phyloP scores from a whole-genome alignment of 768 basidiomycete species.

The Amanita subjunquillea region DNA sequence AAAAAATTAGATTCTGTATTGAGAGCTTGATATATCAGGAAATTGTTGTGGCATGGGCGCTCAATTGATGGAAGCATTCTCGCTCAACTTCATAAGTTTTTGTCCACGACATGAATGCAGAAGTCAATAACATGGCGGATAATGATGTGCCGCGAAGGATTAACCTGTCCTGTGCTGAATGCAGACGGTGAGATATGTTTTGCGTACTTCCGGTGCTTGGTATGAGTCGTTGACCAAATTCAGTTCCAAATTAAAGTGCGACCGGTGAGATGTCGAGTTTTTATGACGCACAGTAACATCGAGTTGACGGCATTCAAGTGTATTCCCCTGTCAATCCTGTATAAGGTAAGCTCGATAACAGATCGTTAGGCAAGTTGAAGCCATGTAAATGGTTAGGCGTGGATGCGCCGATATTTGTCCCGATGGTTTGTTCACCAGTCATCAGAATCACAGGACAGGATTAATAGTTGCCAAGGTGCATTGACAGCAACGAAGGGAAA shows the following conservation, averaged over 20 bases:
- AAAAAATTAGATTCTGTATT: not conserved
- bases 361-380: not conserved
- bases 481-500: constrained; percentile 46
- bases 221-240: not conserved
- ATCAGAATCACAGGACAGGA: not conserved
- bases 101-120: constrained; percentile 4
- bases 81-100: not conserved
- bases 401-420: constrained; percentile 45
- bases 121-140: constrained; percentile 9
- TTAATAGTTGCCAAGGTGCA: constrained; percentile 21
- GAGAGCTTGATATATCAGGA: not conserved
- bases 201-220: not conserved
- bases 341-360: constrained; percentile 18
- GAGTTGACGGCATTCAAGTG: constrained; percentile 16
- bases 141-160: constrained; percentile 21
- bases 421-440: constrained; percentile 21
- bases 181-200: constrained; percentile 26
- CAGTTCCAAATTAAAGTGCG: constrained; percentile 47
- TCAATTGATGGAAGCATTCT: not conserved
- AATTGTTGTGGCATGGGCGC: not conserved
- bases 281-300: not conserved
- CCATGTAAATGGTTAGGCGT: constrained; percentile 18
- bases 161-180: constrained; percentile 42
- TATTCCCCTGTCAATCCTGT: constrained; percentile 47
- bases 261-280: constrained; percentile 20